A percentile compares a stretch with the other conserved stretches of the same genome.
These are phyloP conservation scores for Neolentinus lepideus DNA, from an alignment of 1,284 basidiomycete genomes.

Conservation along the genomic window DNA sequence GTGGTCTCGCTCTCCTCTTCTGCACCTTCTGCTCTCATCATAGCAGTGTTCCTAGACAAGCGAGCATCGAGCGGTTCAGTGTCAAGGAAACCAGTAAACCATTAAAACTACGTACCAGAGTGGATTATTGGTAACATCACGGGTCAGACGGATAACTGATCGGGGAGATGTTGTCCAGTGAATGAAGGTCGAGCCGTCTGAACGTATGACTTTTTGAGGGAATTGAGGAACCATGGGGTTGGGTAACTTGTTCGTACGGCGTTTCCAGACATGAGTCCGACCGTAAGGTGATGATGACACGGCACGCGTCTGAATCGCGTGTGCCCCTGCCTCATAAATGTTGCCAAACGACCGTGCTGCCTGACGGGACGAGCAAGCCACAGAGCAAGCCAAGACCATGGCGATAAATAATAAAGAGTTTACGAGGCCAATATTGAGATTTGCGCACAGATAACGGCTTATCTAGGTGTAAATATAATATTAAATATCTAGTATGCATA, in stretches of 20 bases:
- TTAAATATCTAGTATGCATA: no score
- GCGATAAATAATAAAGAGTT: no score
- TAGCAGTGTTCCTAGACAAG: constrained; percentile 32
- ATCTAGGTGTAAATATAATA: no score
- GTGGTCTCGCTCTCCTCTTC: constrained; percentile 65
- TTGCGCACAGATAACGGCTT: no score
- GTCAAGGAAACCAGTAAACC: constrained; percentile 6
- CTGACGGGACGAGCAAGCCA: not conserved
- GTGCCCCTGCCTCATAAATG: not conserved
- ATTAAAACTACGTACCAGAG: constrained; percentile 40
- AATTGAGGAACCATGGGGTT: constrained; percentile 79
- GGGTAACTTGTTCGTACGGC: constrained; percentile 57
- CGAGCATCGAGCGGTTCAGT: not conserved
- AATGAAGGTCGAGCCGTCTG: constrained; percentile 82
- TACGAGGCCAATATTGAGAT: no score
- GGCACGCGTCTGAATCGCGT: constrained; percentile 24
- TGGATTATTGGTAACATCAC: constrained; percentile 83
- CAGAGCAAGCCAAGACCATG: not conserved
- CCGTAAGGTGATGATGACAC: constrained; percentile 70
- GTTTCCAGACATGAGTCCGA: constrained; percentile 69
- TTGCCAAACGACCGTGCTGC: not conserved
- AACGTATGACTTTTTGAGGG: constrained; percentile 74
- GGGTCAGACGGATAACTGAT: constrained; percentile 64
- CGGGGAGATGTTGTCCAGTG: constrained; percentile 84
- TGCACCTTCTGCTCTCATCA: constrained; percentile 33